Conservation (phyloP, 2,329 filamentous ascomycete genomes). For the Aspergillus hiratsukae region DNA sequence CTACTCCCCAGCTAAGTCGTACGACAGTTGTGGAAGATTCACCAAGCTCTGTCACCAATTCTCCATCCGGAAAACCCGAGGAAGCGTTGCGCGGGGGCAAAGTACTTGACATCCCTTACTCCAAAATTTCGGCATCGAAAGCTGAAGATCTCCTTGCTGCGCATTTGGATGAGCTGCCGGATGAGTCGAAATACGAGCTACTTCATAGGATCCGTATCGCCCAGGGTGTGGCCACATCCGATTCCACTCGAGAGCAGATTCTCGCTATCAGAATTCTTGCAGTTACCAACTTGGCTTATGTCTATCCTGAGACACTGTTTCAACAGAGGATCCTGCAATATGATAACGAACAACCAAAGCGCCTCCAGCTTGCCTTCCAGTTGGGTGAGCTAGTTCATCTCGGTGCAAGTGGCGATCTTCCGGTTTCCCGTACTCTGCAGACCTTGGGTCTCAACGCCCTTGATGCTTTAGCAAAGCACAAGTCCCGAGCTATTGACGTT, state of each 20-base stretch:
- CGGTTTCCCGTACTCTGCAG: conserved; percentile 72
- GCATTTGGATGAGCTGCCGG: conserved; percentile 61
- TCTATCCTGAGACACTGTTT: conserved; percentile 78
- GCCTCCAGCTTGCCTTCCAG: conserved; percentile 86
- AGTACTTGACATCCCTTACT: conserved; percentile 59
- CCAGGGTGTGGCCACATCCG: conserved; percentile 67
- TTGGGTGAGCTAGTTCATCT: conserved; percentile 88
- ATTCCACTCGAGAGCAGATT: conserved; percentile 66
- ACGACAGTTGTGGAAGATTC: conserved; percentile 43
- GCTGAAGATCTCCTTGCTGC: conserved; percentile 36
- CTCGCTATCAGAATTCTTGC: conserved; percentile 79
- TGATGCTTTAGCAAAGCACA: conserved; percentile 78
- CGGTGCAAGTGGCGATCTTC: conserved; percentile 61
- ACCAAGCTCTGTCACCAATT: conserved; percentile 47
- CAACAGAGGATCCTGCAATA: conserved; percentile 79
- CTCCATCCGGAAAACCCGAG: conserved; percentile 32
- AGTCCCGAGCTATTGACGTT: conserved; percentile 72
- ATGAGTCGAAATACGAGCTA: conserved; percentile 73
- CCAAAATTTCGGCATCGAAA: conserved; percentile 39
- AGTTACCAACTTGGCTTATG: conserved; percentile 85
- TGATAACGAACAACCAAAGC: conserved; percentile 82
- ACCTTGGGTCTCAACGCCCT: conserved; percentile 75
- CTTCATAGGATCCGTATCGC: conserved; percentile 78
- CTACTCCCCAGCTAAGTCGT: conserved; percentile 50
- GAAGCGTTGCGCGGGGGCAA: conserved; percentile 43